These are phyloP conservation scores for Saccharomyces pastorianus DNA, from an alignment of 1,139 yeast genomes.

Conservation along the genomic window DNA sequence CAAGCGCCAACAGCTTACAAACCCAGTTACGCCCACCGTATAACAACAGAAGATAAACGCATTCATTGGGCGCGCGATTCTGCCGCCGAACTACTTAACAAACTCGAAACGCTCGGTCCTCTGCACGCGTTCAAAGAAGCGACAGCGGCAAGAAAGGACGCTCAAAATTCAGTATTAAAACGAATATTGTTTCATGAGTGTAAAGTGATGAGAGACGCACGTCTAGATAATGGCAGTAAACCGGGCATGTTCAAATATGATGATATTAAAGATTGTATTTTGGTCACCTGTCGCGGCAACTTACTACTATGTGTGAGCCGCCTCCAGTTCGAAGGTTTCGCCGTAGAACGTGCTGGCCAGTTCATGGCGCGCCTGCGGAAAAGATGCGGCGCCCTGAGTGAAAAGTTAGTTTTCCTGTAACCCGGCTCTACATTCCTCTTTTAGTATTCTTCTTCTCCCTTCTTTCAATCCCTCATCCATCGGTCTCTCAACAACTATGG, in stretches of 20 bases:
- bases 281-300: constrained; percentile 41
- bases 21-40: constrained; percentile 53
- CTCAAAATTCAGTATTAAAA: constrained; percentile 20
- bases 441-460: not conserved
- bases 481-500: not conserved
- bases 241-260: constrained; percentile 40
- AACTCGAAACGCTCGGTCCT: constrained; percentile 52
- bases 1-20: constrained; percentile 24
- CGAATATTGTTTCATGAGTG: constrained; percentile 44
- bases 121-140: constrained; percentile 43
- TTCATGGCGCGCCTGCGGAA: constrained; percentile 40
- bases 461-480: not conserved
- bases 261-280: constrained; percentile 24
- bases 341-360: constrained; percentile 37
- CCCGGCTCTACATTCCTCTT: not conserved
- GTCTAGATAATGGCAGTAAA: constrained; percentile 12
- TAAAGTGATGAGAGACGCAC: not conserved
- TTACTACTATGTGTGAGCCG: constrained; percentile 29
- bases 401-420: not conserved
- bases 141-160: constrained; percentile 12
- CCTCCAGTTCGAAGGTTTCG: constrained; percentile 50
- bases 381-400: constrained; percentile 35
- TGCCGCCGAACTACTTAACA: constrained; percentile 38
- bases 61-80: constrained; percentile 41
- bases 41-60: constrained; percentile 36